Base-by-base conservation (phyloP, 2,329 filamentous ascomycete species). In the Aspergillus sp. region DNA sequence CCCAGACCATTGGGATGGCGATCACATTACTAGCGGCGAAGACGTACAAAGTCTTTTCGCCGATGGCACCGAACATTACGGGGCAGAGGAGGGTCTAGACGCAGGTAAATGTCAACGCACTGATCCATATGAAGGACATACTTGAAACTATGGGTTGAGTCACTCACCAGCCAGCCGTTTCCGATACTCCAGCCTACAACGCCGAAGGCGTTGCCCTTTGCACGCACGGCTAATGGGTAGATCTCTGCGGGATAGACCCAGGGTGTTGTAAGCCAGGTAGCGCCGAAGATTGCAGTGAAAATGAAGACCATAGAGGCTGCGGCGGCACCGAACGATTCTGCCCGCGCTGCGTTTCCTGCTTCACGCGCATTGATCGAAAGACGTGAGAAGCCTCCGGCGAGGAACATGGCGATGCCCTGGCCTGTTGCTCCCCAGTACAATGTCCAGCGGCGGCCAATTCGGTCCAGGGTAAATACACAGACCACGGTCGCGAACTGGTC, bases 141-240 rank as follows among this genome's bases (percentile, higher is more conserved):
- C 27, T 30, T 30, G 27, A 11, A 30, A 9, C 4, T 9, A 47
- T 33, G 15, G 9, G 8, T 41, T 34, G 19, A 17, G 27, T 12
- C 12, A 68, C 75, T 66, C 59, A 79, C 75, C 61, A 83, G 71
- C 85, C 86, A 89, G 15, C 87, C 88, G 62, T 90, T 90, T 0
- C 89, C 89, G 51, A 91, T 89, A 13, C 81, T 84, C 89, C 89
- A 92, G 0, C 89, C 89, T 0, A 90, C 83, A 0, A 91, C 88
- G 19, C 89, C 88, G 82, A 85, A 91, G 0, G 89, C 87, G 59
- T 91, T 91, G 5, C 89, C 89, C 64, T 88, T 87, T 1, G 89
- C 89, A 20, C 89, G 82, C 0, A 90, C 82, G 59, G 88, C 82
- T 0, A 90, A 73, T 0, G 89, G 88, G 66, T 90, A 91, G 56